Conservation (phyloP, 768 basidiomycete genomes). For the Hygrophorus russula region DNA sequence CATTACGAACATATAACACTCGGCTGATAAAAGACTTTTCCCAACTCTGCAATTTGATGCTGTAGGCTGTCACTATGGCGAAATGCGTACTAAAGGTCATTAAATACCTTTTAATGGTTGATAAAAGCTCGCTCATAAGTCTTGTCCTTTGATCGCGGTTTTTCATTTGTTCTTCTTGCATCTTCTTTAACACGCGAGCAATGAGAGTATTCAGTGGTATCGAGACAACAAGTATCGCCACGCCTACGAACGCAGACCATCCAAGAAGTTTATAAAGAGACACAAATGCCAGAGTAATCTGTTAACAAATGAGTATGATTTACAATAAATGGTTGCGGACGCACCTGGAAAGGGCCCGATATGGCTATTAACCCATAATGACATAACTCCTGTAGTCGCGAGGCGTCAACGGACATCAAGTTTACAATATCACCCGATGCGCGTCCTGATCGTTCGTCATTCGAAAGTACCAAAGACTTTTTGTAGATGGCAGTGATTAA, state of each 20-base stretch:
- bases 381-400: conserved; percentile 69
- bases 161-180: conserved; percentile 91
- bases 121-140: conserved; percentile 88
- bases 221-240: conserved; percentile 79
- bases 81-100: not conserved
- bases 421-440: conserved; percentile 92
- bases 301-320: not conserved
- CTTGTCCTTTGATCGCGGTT: conserved; percentile 76
- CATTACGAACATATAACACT: conserved; percentile 71
- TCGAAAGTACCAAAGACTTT: conserved; percentile 79
- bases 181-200: conserved; percentile 54
- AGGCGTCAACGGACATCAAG: conserved; percentile 82
- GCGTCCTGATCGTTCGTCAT: conserved; percentile 62
- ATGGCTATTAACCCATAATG: conserved; percentile 76
- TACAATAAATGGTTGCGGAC: not conserved
- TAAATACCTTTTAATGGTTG: conserved; percentile 76
- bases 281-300: conserved; percentile 83
- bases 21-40: conserved; percentile 81
- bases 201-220: conserved; percentile 67
- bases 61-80: conserved; percentile 14
- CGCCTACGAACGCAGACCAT: conserved; percentile 85
- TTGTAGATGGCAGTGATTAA: conserved; percentile 78
- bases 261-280: conserved; percentile 86
- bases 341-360: conserved; percentile 35
- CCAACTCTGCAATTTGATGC: conserved; percentile 92